Conservation (phyloP, 192 early-diverging fungal species). For the Linnemannia hyalina region DNA sequence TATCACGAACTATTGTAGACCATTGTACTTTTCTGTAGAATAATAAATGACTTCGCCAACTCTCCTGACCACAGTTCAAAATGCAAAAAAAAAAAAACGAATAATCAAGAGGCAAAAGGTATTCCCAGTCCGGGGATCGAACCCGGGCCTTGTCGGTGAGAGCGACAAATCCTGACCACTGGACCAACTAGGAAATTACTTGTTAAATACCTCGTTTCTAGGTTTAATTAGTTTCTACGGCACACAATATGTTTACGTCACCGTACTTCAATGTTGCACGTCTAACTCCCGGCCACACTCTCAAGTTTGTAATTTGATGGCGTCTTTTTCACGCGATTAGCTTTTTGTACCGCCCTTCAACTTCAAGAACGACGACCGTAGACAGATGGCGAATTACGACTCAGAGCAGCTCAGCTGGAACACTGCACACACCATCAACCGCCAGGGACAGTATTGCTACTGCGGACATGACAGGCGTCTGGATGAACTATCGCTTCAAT, state of each 20-base stretch:
- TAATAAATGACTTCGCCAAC: too few species aligned
- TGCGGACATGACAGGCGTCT: constrained; percentile 73
- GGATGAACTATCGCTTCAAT: constrained; percentile 68
- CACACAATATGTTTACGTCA: not conserved
- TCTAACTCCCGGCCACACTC: not conserved
- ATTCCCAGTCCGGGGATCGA: constrained; percentile 58
- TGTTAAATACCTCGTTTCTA: not conserved
- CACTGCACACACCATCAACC: constrained; percentile 70
- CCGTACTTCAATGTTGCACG: not conserved
- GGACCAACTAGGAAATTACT: constrained; percentile 38
- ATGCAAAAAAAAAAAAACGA: not conserved
- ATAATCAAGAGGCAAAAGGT: not conserved
- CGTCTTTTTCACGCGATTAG: not conserved
- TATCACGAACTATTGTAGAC: too few species aligned
- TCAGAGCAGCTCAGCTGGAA: constrained; percentile 66
- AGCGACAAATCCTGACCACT: constrained; percentile 57
- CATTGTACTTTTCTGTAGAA: too few species aligned
- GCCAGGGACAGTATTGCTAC: constrained; percentile 75
- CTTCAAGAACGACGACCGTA: not conserved
- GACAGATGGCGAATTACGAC: constrained; percentile 23
- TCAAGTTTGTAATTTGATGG: not conserved
- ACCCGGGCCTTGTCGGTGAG: constrained; percentile 58
- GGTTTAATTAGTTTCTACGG: not conserved
- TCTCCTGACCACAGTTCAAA: too few species aligned
- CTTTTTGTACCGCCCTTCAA: not conserved